Base-by-base conservation (phyloP, 192 early-diverging fungal genomes). In the Entomortierella lignicola region DNA sequence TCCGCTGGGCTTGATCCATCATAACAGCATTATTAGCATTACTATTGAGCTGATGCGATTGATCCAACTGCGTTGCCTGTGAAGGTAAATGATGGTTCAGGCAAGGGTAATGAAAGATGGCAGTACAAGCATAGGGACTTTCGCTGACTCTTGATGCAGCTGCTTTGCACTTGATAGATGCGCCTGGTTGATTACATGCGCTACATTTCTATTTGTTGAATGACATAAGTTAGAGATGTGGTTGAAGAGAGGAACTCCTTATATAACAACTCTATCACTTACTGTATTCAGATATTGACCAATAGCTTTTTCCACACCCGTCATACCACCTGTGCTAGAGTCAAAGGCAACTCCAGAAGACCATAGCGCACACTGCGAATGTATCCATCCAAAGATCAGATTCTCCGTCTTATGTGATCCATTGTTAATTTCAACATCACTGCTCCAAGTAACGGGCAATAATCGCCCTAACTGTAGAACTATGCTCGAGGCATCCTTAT, bases 291-390 rank as follows among this genome's bases (percentile, higher is more conserved):
- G 21, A 21, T 31, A 42, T n/a, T 23, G 47, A 12, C 31, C 56
- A 17, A 69, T 58, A 21, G 27, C 42, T 8, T 25, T 37, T 20
- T 23, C 27, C 4, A 69, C 67, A 23, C 37, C 26, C 11, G n/a
- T 13, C 55, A 69, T 39, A 27, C 67, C 57, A 2, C 67, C 67
- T 31, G 43, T 39, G n/a, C n/a, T 39, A 13, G 61, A 43, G n/a
- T 69, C 67, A 15, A 60, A 13, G 13, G 51, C 55, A 2, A 72
- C 70, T n/a, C 52, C 62, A 8, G 48, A 39, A 13, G 70, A 63
- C 59, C 62, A 72, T 12, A 72, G 32, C 27, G 60, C 57, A 29
- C 70, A 72, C 2, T 64, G 41, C 5, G 53, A 30, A 44, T 72
- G 70, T 20, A 62, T 52, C 70, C 70, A 72, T 32, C 53, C 47